phyloP scores from a whole-genome alignment of 2,329 filamentous ascomycete species.

The Trichothecium roseum region DNA sequence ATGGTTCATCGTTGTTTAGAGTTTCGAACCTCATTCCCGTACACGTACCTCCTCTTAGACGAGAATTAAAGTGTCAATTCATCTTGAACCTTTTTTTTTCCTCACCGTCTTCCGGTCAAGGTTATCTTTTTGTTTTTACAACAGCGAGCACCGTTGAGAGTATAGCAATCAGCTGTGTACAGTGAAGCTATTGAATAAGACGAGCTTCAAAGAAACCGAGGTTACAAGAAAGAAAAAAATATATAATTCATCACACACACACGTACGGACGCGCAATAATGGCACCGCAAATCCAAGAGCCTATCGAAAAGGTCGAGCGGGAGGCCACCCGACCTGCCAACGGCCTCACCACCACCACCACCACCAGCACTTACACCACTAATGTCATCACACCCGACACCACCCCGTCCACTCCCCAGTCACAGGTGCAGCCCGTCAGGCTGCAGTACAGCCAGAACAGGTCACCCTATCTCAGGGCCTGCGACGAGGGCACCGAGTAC shows the following conservation, averaged over 20 bases:
- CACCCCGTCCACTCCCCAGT: slow-evolving; percentile 2
- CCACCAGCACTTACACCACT: slow-evolving; percentile 2
- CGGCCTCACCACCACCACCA: background rate
- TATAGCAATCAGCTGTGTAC: too few species aligned
- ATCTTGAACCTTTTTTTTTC: too few species aligned
- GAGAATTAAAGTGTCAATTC: too few species aligned
- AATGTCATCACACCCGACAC: slow-evolving; percentile 2
- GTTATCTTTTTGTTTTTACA: too few species aligned
- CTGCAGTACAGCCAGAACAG: slow-evolving; percentile 10
- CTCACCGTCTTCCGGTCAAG: too few species aligned
- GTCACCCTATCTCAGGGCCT: slow-evolving; percentile 32
- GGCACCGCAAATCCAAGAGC: slow-evolving; percentile 9
- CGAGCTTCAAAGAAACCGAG: too few species aligned
- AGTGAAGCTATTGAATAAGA: too few species aligned
- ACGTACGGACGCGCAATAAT: too few species aligned
- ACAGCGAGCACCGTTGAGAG: too few species aligned
- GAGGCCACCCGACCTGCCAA: slow-evolving; percentile 1
- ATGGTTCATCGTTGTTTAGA: too few species aligned
- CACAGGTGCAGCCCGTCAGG: slow-evolving; percentile 8
- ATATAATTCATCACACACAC: background rate
- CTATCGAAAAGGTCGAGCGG: background rate
- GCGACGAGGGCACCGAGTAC: slow-evolving; percentile 53
- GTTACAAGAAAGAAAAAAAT: slow-evolving; percentile 1
- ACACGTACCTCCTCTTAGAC: too few species aligned
- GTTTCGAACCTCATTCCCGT: too few species aligned